Evolutionary conservation across 805 yeast genomes (phyloP).

Genomic region (Crinitomyces ghanaensis): DNA sequence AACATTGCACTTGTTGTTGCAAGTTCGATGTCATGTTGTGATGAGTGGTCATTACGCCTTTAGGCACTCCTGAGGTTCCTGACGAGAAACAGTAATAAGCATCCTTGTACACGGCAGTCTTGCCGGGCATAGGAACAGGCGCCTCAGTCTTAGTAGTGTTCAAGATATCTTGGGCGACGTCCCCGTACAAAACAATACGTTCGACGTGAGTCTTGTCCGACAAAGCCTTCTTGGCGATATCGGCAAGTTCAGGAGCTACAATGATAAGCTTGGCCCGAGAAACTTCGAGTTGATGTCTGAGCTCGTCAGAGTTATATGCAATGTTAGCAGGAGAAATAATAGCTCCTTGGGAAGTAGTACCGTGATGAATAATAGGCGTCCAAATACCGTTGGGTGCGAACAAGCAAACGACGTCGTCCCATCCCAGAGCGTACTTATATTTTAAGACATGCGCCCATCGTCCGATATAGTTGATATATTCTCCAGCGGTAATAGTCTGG

Average conservation of each 20-base stretch:
- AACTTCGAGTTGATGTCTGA: conserved; percentile 20
- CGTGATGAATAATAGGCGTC: conserved; percentile 22
- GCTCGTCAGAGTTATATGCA: conserved; percentile 24
- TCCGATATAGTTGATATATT: conserved; percentile 11
- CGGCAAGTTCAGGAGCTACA: conserved; percentile 9
- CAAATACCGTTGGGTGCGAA: conserved; percentile 22
- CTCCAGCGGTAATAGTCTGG: conserved; percentile 10
- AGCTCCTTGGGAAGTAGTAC: conserved; percentile 20
- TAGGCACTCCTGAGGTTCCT: conserved; percentile 45
- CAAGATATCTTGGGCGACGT: not conserved
- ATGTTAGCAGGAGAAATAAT: conserved; percentile 26
- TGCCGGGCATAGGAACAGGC: conserved; percentile 4
- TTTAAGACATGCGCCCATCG: conserved; percentile 16
- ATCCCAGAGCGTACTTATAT: conserved; percentile 12
- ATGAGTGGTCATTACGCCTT: conserved; percentile 59
- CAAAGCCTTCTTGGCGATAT: conserved; percentile 6
- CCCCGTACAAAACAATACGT: not conserved
- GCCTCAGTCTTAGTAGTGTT: conserved; percentile 1
- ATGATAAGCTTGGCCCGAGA: conserved; percentile 16
- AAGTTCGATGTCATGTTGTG: conserved; percentile 33
- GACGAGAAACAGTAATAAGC: conserved; percentile 22
- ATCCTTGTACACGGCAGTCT: conserved; percentile 5
- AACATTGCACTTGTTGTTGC: conserved; percentile 8
- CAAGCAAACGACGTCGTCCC: conserved; percentile 23
- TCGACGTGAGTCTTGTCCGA: not conserved